Evolutionary conservation across 768 basidiomycete genomes (phyloP).

Genomic region (Tylopilus subfusipes): DNA sequence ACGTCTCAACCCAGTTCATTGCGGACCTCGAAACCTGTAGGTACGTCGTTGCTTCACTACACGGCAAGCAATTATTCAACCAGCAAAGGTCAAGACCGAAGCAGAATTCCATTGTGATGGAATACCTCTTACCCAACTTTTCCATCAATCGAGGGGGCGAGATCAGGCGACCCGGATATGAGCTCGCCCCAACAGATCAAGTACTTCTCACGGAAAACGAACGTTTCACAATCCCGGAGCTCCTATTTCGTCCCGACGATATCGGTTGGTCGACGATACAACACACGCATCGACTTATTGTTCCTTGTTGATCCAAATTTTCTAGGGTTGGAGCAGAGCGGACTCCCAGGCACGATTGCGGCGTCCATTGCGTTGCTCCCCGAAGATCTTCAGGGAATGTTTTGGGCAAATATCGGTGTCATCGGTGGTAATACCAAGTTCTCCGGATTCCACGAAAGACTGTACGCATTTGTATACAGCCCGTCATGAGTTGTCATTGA

Average conservation of each 20-base stretch:
- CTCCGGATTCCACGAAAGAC: slow-evolving; percentile 64
- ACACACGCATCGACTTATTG: slow-evolving; percentile 5
- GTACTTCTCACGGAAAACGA: slow-evolving; percentile 88
- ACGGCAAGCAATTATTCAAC: slow-evolving; percentile 15
- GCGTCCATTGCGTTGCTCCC: slow-evolving; percentile 74
- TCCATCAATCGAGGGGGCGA: slow-evolving; percentile 60
- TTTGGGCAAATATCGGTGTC: slow-evolving; percentile 91
- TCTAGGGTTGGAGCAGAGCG: slow-evolving; percentile 75
- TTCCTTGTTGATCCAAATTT: slow-evolving; percentile 4
- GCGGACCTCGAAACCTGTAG: slow-evolving; percentile 73
- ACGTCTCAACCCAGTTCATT: slow-evolving; percentile 70
- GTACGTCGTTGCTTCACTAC: slow-evolving; percentile 45
- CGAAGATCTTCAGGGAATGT: slow-evolving; percentile 83
- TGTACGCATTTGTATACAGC: slow-evolving; percentile 51
- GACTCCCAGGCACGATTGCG: slow-evolving; percentile 73
- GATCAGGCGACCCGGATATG: slow-evolving; percentile 52
- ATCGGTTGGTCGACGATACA: slow-evolving; percentile 55
- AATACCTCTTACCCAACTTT: slow-evolving; percentile 90
- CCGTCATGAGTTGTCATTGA: slow-evolving; percentile 15
- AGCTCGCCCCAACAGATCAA: slow-evolving; percentile 54
- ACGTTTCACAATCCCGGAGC: slow-evolving; percentile 88
- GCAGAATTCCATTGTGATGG: slow-evolving; percentile 69
- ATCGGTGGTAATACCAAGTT: slow-evolving; percentile 82
- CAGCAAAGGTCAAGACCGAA: slow-evolving; percentile 48
- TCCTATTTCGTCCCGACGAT: slow-evolving; percentile 86